Evolutionary conservation across 164 flowering plant species (phyloP), one percentile per base, ranked within the genome.

Genomic region (Platanus orientalis): DNA sequence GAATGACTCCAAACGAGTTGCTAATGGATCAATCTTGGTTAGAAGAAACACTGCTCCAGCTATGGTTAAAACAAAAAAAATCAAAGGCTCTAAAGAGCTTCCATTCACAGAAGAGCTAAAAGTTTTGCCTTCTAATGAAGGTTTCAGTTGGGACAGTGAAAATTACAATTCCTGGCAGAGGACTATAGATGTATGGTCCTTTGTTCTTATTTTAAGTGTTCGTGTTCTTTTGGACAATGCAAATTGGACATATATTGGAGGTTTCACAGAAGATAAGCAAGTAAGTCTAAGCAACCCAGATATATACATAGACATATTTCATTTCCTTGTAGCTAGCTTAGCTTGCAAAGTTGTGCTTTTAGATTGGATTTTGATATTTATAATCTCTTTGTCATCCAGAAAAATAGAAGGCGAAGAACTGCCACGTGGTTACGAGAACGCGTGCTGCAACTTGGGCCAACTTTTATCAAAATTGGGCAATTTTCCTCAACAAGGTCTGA

Each of bases 401-500:
- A 75, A 81, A 69, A 39, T 11, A 88, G 97, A 74, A 81, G 92
- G 75, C 58, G 65, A 47, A 81, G 61, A 71, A 94, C 96, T 58
- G 99, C 97, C 29, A 81, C 95, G 23, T 94, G 99, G 99, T 71
- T 94, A 39, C 69, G 96, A 62, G 93, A 94, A 75, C 3, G 85
- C 64, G 90, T 89, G 36, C 71, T 94, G 77, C 92, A 91, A 74
- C 97, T 94, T 63, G 99, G 99, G 39, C 96, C 99, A 26, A 91
- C 97, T 63, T 91, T 94, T 71, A 91, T 94, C 60, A 94, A 94
- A 77, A 84, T 94, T 30, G 99, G 99, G 36, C 97, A 94, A 71
- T 68, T 91, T 57, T 83, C 88, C 27, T 94, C 99, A 39, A 84
- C 99, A 62, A 89, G 97, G 70, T 91, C 96, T 28, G 99, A 94